Conservation (phyloP, 2,329 filamentous ascomycete species). For the Pseudodiploospora longispora region DNA sequence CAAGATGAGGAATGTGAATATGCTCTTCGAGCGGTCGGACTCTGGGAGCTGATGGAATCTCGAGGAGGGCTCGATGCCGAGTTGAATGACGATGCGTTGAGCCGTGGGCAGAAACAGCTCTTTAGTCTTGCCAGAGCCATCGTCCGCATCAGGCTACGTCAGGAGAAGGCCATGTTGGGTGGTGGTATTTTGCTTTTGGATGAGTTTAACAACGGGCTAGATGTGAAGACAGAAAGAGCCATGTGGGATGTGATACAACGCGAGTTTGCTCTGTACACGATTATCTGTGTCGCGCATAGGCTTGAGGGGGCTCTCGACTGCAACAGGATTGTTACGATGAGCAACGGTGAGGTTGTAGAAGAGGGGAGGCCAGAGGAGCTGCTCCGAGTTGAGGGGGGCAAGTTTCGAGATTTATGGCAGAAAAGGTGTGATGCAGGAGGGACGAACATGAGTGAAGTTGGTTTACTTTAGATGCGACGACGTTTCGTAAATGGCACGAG, state of each 20-base stretch:
- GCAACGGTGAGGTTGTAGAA: slow-evolving; percentile 18
- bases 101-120: slow-evolving; percentile 53
- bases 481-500: too few species aligned
- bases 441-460: too few species aligned
- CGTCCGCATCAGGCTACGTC: slow-evolving; percentile 25
- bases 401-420: too few species aligned
- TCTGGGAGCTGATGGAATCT: slow-evolving; percentile 23
- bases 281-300: slow-evolving; percentile 22
- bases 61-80: slow-evolving; percentile 25
- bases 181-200: slow-evolving; percentile 28
- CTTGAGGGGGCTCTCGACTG: slow-evolving; percentile 19
- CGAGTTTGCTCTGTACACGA: slow-evolving; percentile 25
- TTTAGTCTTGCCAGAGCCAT: slow-evolving; percentile 53
- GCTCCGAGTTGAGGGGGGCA: slow-evolving; percentile 6
- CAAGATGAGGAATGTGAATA: slow-evolving; percentile 27
- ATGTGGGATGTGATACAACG: slow-evolving; percentile 30
- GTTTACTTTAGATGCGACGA: too few species aligned
- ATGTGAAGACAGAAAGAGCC: slow-evolving; percentile 27
- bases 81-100: slow-evolving; percentile 39
- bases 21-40: slow-evolving; percentile 26
- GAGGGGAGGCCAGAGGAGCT: slow-evolving; percentile 17
- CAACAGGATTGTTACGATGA: slow-evolving; percentile 22
- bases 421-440: too few species aligned
- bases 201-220: slow-evolving; percentile 32
- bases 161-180: background rate